Conservation (phyloP, 805 yeast species). For the Candida nemodendra region DNA sequence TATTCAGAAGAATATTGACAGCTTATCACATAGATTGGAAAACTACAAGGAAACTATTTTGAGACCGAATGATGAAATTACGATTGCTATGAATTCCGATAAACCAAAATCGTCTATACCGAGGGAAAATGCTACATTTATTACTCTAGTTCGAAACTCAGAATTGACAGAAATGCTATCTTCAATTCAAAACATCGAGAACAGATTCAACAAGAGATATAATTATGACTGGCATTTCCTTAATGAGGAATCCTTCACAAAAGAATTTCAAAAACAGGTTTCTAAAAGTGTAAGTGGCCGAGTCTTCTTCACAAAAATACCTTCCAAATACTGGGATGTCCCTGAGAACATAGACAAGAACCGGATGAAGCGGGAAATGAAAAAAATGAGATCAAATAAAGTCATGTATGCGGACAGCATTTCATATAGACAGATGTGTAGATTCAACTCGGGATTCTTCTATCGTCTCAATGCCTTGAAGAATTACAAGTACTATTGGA, state of each 20-base stretch:
- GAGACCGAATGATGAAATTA: neutral
- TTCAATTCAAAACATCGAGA: slow-evolving; percentile 37
- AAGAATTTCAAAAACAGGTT: slow-evolving; percentile 36
- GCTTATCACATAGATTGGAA: no score
- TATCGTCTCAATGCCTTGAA: slow-evolving; percentile 45
- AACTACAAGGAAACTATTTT: no score
- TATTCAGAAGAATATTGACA: no score
- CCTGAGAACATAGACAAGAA: slow-evolving; percentile 42
- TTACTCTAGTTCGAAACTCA: slow-evolving; percentile 40
- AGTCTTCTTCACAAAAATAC: slow-evolving; percentile 42
- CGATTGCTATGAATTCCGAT: neutral
- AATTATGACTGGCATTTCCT: slow-evolving; percentile 46
- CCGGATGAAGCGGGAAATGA: slow-evolving; percentile 30
- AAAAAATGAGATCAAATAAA: slow-evolving; percentile 25
- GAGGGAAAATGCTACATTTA: slow-evolving; percentile 61
- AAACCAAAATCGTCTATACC: slow-evolving; percentile 1
- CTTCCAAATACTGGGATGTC: slow-evolving; percentile 45
- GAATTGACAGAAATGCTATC: slow-evolving; percentile 37
- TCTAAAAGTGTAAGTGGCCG: slow-evolving; percentile 39
- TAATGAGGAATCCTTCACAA: slow-evolving; percentile 45
- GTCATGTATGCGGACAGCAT: slow-evolving; percentile 59
- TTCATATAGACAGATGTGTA: slow-evolving; percentile 69
- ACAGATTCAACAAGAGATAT: slow-evolving; percentile 37
- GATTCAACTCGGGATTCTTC: slow-evolving; percentile 50
- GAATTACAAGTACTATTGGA: slow-evolving; percentile 54